phyloP scores from a whole-genome alignment of 495 filamentous ascomycete genomes.

The Annulohypoxylon maeteangense region DNA sequence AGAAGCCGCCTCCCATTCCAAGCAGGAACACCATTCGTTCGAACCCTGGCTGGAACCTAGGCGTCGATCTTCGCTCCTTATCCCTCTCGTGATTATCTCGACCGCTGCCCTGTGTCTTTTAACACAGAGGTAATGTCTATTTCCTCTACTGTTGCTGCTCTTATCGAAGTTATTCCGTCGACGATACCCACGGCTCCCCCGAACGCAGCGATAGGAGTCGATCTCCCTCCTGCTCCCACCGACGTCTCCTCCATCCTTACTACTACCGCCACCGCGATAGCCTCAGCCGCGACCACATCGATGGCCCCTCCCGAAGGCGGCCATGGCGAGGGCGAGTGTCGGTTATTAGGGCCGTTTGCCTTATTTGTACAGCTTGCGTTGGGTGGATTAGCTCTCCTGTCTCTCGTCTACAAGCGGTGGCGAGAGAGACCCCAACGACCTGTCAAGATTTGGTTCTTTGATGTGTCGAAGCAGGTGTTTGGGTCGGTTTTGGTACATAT shows the following conservation, averaged over 20 bases:
- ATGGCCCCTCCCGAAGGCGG: constrained; percentile 29
- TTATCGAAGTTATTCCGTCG: constrained; percentile 26
- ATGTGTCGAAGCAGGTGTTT: constrained; percentile 97
- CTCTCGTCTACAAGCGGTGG: constrained; percentile 93
- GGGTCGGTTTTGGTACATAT: constrained; percentile 90
- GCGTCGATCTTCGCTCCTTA: constrained; percentile 38
- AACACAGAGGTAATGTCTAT: constrained; percentile 40
- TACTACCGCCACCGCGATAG: constrained; percentile 48
- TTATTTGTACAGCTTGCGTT: constrained; percentile 88
- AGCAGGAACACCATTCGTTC: constrained; percentile 16
- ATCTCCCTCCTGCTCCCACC: constrained; percentile 41
- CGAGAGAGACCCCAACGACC: constrained; percentile 91
- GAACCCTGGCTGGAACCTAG: constrained; percentile 44
- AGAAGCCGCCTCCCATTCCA: background rate
- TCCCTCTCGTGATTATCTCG: constrained; percentile 13
- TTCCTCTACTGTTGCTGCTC: constrained; percentile 35
- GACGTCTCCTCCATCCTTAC: constrained; percentile 46
- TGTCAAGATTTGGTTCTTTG: constrained; percentile 94
- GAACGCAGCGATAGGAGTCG: constrained; percentile 45
- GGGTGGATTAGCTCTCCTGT: constrained; percentile 82
- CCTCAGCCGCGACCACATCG: constrained; percentile 36
- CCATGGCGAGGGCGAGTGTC: constrained; percentile 71
- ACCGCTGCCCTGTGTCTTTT: constrained; percentile 19
- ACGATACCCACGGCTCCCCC: constrained; percentile 46
- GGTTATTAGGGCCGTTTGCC: constrained; percentile 85